Conservation (phyloP, 306 rosid species). For the Prunus kanzakura region DNA sequence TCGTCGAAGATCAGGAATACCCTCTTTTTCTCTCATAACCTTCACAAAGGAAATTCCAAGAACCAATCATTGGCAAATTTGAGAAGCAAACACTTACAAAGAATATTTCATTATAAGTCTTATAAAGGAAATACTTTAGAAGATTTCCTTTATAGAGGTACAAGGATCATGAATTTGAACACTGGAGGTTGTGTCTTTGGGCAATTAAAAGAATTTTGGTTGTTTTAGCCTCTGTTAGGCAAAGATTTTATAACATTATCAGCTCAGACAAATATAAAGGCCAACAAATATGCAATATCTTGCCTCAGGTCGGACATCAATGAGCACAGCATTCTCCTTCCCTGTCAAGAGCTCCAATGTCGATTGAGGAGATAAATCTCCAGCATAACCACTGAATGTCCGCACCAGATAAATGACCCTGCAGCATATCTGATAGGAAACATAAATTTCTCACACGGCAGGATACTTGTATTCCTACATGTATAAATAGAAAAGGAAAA, state of each 20-base stretch:
- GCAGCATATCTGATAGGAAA: conserved; percentile 72
- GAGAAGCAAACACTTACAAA: not conserved
- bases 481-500: conserved; percentile 18
- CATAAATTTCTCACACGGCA: conserved; percentile 40
- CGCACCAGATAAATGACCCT: conserved; percentile 79
- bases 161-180: conserved; percentile 7
- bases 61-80: conserved; percentile 20
- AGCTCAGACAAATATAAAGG: conserved; percentile 26
- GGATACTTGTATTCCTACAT: conserved; percentile 19
- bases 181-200: not conserved
- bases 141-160: not conserved
- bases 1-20: conserved; percentile 83
- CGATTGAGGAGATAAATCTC: conserved; percentile 77
- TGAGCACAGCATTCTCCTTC: conserved; percentile 61
- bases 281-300: conserved; percentile 42
- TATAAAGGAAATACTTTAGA: not conserved
- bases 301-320: conserved; percentile 89
- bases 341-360: conserved; percentile 72
- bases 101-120: not conserved
- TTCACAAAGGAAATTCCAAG: conserved; percentile 31
- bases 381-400: conserved; percentile 83
- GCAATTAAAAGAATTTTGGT: not conserved
- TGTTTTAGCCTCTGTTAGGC: not conserved
- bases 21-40: conserved; percentile 76
- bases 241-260: not conserved